phyloP scores from a whole-genome alignment of 345 rosid genomes.

The Noccaea bulbosa region DNA sequence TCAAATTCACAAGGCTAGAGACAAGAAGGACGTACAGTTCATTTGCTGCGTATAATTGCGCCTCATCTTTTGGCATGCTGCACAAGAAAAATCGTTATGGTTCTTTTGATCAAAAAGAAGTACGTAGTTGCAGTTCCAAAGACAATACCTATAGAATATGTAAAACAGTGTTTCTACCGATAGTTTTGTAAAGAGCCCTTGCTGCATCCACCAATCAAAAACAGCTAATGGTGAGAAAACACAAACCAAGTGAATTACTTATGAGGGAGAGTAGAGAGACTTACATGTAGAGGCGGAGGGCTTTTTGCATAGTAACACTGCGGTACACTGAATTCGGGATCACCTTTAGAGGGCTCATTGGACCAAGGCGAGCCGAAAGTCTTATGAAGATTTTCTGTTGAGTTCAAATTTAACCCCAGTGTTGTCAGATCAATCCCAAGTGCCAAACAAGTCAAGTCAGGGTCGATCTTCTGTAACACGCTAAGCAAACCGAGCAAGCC shows the following conservation, averaged over 20 bases:
- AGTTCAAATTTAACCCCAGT: slow-evolving; percentile 83
- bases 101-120: slow-evolving; percentile 24
- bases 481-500: slow-evolving; percentile 80
- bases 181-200: slow-evolving; percentile 73
- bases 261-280: slow-evolving; percentile 27
- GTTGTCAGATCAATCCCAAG: slow-evolving; percentile 88
- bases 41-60: slow-evolving; percentile 79
- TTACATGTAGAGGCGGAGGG: slow-evolving; percentile 75
- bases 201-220: slow-evolving; percentile 59
- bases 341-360: slow-evolving; percentile 89
- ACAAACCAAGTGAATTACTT: slow-evolving; percentile 11
- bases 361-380: slow-evolving; percentile 98
- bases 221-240: slow-evolving; percentile 21
- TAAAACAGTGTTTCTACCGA: slow-evolving; percentile 68
- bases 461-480: slow-evolving; percentile 70
- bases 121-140: slow-evolving; percentile 8
- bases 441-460: slow-evolving; percentile 72
- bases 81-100: slow-evolving; percentile 30
- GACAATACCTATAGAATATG: slow-evolving; percentile 78
- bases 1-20: slow-evolving; percentile 1
- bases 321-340: slow-evolving; percentile 85
- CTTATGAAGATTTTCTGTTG: slow-evolving; percentile 80
- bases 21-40: slow-evolving; percentile 71
- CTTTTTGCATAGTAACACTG: slow-evolving; percentile 75
- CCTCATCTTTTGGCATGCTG: slow-evolving; percentile 99